Evolutionary conservation across 1,139 yeast genomes (phyloP), one percentile per base, ranked within the genome.

Genomic region (Wickerhamiella infanticola): DNA sequence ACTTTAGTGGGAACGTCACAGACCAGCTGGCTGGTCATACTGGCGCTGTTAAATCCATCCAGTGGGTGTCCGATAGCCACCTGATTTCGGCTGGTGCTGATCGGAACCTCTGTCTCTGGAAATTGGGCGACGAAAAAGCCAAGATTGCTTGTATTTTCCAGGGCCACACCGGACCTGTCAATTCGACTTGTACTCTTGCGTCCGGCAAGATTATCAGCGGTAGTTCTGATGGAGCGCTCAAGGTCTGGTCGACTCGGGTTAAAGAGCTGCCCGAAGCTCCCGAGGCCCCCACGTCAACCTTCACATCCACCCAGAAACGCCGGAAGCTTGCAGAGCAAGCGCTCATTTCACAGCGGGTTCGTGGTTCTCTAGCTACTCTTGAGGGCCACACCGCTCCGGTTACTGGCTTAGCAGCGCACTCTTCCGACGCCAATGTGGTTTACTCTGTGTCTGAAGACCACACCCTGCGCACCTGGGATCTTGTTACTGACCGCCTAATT

Each of bases 381-480:
- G 82, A 80, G 56, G 81, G 93, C 24, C 97, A 90, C 61, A 62
- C 74, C 24, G 85, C 79, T 39, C 94, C 96, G 3, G 96, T 86
- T 23, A 94, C 86, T 58, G 94, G 75, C 37, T 82, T 84, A 18
- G 70, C 75, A 18, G 85, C 86, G 61, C 95, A 84, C 57, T 62
- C 69, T 5, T 65, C 67, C 31, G 97, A 90, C 61, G 53, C 72
- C 39, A 73, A 50, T 7, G 95, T 88, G 5, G 95, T 80, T 13
- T 90, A 90, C 65, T 85, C 97, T 0, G 95, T 83, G 1, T 82
- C 96, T 3, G 96, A 86, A 63, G 97, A 90, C 65, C 98, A 90
- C 62, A 77, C 94, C 1, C 77, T 90, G 53, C 82, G 83, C 58
- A 90, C 98, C 0, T 90, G 98, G 97, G 98, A 90, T 67, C 70